Evolutionary conservation across 2,329 filamentous ascomycete species (phyloP).

Genomic region (Fusarium sp.): DNA sequence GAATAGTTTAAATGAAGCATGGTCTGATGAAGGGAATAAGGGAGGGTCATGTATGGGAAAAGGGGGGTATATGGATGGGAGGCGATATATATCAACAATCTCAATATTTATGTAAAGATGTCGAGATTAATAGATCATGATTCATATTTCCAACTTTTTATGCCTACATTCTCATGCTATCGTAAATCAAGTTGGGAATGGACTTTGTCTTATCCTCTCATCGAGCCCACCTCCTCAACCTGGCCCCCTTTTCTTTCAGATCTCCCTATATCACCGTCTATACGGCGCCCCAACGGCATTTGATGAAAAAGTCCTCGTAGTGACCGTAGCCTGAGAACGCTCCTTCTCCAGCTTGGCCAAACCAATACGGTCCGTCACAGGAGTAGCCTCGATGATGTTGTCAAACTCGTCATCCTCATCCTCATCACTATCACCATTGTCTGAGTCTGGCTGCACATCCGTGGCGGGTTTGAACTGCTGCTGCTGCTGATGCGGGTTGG

Average conservation of each 20-base stretch:
- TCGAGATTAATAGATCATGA: not conserved
- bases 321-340: slow-evolving; percentile 56
- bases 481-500: slow-evolving; percentile 57
- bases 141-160: not conserved
- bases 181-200: not conserved
- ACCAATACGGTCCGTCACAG: slow-evolving; percentile 85
- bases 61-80: not conserved
- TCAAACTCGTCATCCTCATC: slow-evolving; percentile 81
- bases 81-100: slow-evolving; percentile 13
- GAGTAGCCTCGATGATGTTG: slow-evolving; percentile 89
- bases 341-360: slow-evolving; percentile 65
- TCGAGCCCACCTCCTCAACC: not conserved
- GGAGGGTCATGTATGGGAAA: slow-evolving; percentile 2
- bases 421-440: slow-evolving; percentile 60
- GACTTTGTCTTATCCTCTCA: not conserved
- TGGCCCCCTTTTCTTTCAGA: not conserved
- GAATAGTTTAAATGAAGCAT: slow-evolving; percentile 23
- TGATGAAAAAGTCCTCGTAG: slow-evolving; percentile 61
- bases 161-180: not conserved
- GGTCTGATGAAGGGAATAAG: slow-evolving; percentile 14
- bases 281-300: slow-evolving; percentile 58
- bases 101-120: slow-evolving; percentile 20
- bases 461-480: slow-evolving; percentile 64
- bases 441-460: slow-evolving; percentile 74
- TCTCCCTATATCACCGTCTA: slow-evolving; percentile 49